phyloP scores from a whole-genome alignment of 108 stramenopile species.

The Conticribra weissflogii region DNA sequence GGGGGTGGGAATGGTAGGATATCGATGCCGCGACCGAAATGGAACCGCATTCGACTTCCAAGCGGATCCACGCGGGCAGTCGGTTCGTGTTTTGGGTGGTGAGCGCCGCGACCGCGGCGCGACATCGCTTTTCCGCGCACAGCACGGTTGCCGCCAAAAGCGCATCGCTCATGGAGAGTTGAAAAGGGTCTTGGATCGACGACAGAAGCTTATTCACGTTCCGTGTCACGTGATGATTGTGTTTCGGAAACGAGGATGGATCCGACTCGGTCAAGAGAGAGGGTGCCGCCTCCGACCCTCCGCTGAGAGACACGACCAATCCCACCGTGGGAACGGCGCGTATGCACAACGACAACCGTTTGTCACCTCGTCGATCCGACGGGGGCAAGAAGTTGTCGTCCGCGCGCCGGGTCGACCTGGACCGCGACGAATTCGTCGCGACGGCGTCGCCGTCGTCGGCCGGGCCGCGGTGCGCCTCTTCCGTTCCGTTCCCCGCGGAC shows the following conservation, averaged over 20 bases:
- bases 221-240: conserved; percentile 52
- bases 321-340: conserved; percentile 70
- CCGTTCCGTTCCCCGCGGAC: conserved; percentile 1
- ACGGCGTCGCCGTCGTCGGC: too few relatives aligned
- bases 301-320: conserved; percentile 80
- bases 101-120: conserved; percentile 72
- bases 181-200: conserved; percentile 82
- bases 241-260: conserved; percentile 5
- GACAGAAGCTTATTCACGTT: conserved; percentile 68
- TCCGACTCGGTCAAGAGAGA: conserved; percentile 1
- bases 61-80: conserved; percentile 77
- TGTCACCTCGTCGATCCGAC: conserved; percentile 43
- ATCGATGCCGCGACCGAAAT: conserved; percentile 77
- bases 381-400: conserved; percentile 46
- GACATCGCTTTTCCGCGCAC: conserved; percentile 82
- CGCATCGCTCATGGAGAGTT: conserved; percentile 82
- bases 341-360: conserved; percentile 71
- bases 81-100: conserved; percentile 26
- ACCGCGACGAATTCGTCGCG: too few relatives aligned
- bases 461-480: too few relatives aligned
- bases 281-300: conserved; percentile 45
- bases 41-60: conserved; percentile 73
- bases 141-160: conserved; percentile 80
- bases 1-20: conserved; percentile 39
- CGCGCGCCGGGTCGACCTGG: too few relatives aligned